Conservation (phyloP, 2,329 filamentous ascomycete genomes). For the Ophiostoma montium region DNA sequence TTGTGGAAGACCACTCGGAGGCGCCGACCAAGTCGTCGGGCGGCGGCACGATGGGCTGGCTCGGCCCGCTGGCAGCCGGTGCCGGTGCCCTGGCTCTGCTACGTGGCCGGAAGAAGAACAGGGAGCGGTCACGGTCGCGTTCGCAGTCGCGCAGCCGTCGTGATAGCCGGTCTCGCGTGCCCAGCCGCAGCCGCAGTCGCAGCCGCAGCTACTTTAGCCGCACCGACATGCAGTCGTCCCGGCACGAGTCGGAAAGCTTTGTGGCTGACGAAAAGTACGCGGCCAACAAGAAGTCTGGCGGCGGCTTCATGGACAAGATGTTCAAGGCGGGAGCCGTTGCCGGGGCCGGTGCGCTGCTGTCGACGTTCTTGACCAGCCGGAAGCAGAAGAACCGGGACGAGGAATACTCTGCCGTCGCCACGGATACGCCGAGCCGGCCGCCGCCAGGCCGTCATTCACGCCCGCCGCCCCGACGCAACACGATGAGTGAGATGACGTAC, state of each 20-base stretch:
- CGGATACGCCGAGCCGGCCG: constrained; percentile 42
- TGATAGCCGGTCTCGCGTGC: constrained; percentile 19
- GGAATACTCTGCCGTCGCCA: constrained; percentile 48
- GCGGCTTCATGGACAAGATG: constrained; percentile 47
- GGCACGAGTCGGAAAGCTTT: constrained; percentile 42
- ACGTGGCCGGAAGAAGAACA: constrained; percentile 25
- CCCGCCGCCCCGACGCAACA: constrained; percentile 9
- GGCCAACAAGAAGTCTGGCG: constrained; percentile 29
- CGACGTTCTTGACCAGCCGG: constrained; percentile 41
- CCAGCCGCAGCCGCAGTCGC: constrained; percentile 23
- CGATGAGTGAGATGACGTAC: constrained; percentile 34
- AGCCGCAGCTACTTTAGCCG: constrained; percentile 14
- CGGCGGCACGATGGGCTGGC: constrained; percentile 26
- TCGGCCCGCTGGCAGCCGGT: constrained; percentile 38
- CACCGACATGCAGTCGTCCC: constrained; percentile 38
- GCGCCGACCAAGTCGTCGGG: constrained; percentile 23
- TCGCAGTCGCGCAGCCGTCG: constrained; percentile 21
- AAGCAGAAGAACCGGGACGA: constrained; percentile 32
- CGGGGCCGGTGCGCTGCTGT: constrained; percentile 48
- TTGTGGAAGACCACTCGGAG: constrained; percentile 44
- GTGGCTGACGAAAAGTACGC: constrained; percentile 51
- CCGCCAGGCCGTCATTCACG: constrained; percentile 21
- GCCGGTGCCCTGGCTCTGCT: constrained; percentile 34
- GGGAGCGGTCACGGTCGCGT: constrained; percentile 1
- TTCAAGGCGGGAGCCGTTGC: constrained; percentile 45